Conservation (phyloP, 805 yeast species). For the Kregervanrija fluxuum region DNA sequence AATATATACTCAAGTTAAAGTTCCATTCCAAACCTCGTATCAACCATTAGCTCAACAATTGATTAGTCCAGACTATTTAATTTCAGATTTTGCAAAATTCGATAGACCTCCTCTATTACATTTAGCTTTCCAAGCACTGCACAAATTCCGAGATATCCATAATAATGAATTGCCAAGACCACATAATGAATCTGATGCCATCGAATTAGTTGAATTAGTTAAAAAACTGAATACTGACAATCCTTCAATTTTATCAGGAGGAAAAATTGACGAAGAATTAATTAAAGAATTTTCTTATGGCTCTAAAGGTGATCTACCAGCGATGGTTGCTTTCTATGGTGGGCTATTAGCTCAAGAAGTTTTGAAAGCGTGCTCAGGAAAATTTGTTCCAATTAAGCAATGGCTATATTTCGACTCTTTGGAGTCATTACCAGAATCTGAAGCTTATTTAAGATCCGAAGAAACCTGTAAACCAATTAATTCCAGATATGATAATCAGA, state of each 20-base stretch:
- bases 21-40: constrained; percentile 60
- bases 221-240: constrained; percentile 49
- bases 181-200: constrained; percentile 65
- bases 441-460: constrained; percentile 53
- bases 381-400: constrained; percentile 90
- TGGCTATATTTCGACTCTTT: constrained; percentile 89
- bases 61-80: constrained; percentile 66
- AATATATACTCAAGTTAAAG: constrained; percentile 84
- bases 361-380: constrained; percentile 89
- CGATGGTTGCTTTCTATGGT: constrained; percentile 82
- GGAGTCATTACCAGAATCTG: constrained; percentile 72
- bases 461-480: constrained; percentile 69
- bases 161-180: constrained; percentile 70
- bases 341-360: constrained; percentile 96
- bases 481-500: constrained; percentile 88
- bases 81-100: constrained; percentile 89
- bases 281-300: constrained; percentile 72
- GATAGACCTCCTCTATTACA: constrained; percentile 90
- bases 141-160: constrained; percentile 60
- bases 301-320: constrained; percentile 89
- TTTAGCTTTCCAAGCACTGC: constrained; percentile 84
- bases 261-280: constrained; percentile 52
- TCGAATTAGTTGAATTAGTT: constrained; percentile 52
- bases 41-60: constrained; percentile 60
- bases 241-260: constrained; percentile 48